Base-by-base conservation (phyloP, 148 eudicot species). In the Rheum nobile region DNA sequence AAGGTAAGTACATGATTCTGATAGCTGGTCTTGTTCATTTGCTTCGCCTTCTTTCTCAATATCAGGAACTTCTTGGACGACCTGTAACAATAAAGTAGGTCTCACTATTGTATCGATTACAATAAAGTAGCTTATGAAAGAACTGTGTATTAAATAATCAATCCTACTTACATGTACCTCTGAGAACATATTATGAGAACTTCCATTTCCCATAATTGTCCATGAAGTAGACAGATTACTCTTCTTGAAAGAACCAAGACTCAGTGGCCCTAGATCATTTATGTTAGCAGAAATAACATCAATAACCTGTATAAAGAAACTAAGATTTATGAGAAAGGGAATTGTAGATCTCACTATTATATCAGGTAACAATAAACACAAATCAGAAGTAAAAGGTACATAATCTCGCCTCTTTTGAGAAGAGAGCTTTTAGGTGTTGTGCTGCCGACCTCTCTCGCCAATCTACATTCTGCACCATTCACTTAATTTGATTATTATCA, bases 211-310 rank as follows among this genome's bases (percentile, higher is more conserved):
- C 76, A 71, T 84, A 79, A 83, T 67, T 75, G 81, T 88, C 93
- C 93, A 95, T 14, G 92, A 90, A 2, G 93, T 87, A 72, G 96
- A 88, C 74, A 83, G 75, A 74, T 90, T 89, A 50, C 74, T 86
- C 74, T 78, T 87, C 72, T 81, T 80, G 44, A 90, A 86, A 43
- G 72, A 83, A 76, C 89, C 97, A 77, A 94, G 87, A 77, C 84
- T 88, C 71, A 89, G 44, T 55, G 96, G 93, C 67, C 93, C 93
- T 77, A 89, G 48, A 79, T 91, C 96, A 71, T 89, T 78, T 14
- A 6, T 82, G 65, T 75, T 90, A 72, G 88, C 85, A 34, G 82
- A 80, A 42, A 89, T 88, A 75, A 83, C 84, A 82, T 91, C 93
- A 73, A 89, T 79, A 72, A 90, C 88, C 97, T 91, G 83, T 78